Conservation (phyloP, 495 filamentous ascomycete species). For the Penicillium simplicissimum region DNA sequence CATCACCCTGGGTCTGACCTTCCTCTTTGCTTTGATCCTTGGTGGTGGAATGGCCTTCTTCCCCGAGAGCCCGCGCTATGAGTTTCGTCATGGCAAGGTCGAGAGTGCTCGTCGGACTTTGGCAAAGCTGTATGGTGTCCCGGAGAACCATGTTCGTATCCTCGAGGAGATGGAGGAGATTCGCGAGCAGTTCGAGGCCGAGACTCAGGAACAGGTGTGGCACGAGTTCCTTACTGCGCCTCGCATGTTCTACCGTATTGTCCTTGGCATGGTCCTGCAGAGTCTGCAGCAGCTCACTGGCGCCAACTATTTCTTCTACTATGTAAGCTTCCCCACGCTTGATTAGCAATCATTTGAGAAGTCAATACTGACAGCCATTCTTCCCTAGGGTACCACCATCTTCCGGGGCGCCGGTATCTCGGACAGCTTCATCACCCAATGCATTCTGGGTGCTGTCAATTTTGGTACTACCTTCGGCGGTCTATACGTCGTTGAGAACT, state of each 20-base stretch:
- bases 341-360: background rate
- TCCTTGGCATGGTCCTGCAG: slow-evolving; percentile 68
- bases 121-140: slow-evolving; percentile 68
- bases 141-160: slow-evolving; percentile 62
- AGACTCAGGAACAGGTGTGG: slow-evolving; percentile 60
- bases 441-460: slow-evolving; percentile 75
- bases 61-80: slow-evolving; percentile 69
- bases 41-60: slow-evolving; percentile 71
- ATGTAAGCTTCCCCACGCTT: slow-evolving; percentile 58
- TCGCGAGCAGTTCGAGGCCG: slow-evolving; percentile 57
- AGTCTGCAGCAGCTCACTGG: slow-evolving; percentile 68
- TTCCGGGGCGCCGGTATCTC: slow-evolving; percentile 69
- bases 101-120: slow-evolving; percentile 68
- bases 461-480: slow-evolving; percentile 70
- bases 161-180: slow-evolving; percentile 67
- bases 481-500: slow-evolving; percentile 69
- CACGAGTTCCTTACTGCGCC: slow-evolving; percentile 69
- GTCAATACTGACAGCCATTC: slow-evolving; percentile 34
- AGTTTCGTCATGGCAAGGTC: slow-evolving; percentile 62
- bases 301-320: slow-evolving; percentile 80
- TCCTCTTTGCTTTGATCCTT: slow-evolving; percentile 72
- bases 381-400: slow-evolving; percentile 68
- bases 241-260: slow-evolving; percentile 70
- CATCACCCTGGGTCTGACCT: slow-evolving; percentile 75
- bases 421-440: slow-evolving; percentile 70